phyloP scores from a whole-genome alignment of 2,329 filamentous ascomycete species.

The Stylonectria norvegica region DNA sequence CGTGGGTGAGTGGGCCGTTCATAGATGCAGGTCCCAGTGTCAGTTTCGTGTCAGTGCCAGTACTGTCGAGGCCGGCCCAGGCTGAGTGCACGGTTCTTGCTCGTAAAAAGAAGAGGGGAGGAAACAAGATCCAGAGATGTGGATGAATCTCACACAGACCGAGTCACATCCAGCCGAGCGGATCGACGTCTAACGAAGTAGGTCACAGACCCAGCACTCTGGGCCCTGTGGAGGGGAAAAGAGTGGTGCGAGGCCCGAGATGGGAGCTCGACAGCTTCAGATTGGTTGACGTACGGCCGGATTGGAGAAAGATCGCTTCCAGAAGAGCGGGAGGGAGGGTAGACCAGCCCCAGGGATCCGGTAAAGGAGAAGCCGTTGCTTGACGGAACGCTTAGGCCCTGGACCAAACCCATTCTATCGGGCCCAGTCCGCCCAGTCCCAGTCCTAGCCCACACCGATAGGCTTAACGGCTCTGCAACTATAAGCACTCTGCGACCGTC shows the following conservation, averaged over 20 bases:
- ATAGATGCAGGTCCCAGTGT: slow-evolving; percentile 18
- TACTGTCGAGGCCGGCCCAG: slow-evolving; percentile 14
- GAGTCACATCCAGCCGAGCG: slow-evolving; percentile 8
- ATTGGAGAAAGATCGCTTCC: slow-evolving; percentile 18
- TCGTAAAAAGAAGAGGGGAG: slow-evolving; percentile 1
- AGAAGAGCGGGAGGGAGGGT: slow-evolving; percentile 27
- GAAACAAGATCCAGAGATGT: slow-evolving; percentile 6
- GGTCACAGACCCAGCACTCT: slow-evolving; percentile 16
- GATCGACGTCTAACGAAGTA: slow-evolving; percentile 10
- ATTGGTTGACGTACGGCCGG: slow-evolving; percentile 16
- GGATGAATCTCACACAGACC: slow-evolving; percentile 4
- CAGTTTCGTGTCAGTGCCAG: too few relatives aligned
- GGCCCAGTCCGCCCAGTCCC: too few relatives aligned
- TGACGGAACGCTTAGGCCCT: slow-evolving; percentile 13
- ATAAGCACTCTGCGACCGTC: slow-evolving; percentile 16
- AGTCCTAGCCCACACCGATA: too few relatives aligned
- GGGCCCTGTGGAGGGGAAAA: slow-evolving; percentile 21
- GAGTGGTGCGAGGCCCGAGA: slow-evolving; percentile 1
- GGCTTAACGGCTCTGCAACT: slow-evolving; percentile 11
- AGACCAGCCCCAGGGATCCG: slow-evolving; percentile 17
- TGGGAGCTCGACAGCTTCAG: slow-evolving; percentile 9
- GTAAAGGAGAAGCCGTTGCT: slow-evolving; percentile 14
- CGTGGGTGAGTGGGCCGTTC: slow-evolving; percentile 13
- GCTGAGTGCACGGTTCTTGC: slow-evolving; percentile 19
- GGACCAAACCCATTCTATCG: slow-evolving; percentile 15